These are phyloP conservation scores for Cucurbita ficifolia DNA, from an alignment of 306 rosid genomes.

Conservation along the genomic window DNA sequence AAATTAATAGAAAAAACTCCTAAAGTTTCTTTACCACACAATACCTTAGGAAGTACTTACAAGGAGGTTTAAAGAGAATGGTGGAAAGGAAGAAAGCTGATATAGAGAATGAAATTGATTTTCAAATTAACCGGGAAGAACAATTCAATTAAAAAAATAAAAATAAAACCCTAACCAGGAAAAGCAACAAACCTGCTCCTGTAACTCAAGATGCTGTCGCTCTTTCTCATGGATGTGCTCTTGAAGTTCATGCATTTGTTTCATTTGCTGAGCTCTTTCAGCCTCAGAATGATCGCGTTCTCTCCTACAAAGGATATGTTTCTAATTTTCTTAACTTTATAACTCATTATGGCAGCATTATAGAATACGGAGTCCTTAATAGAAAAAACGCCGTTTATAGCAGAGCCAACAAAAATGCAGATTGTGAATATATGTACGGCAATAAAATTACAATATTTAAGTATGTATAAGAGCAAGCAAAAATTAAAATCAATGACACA, in stretches of 20 bases:
- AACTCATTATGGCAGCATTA: neutral
- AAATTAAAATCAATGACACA: neutral
- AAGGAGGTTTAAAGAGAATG: neutral
- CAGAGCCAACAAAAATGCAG: neutral
- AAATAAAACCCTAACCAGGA: neutral
- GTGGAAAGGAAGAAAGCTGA: neutral
- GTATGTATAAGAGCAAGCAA: neutral
- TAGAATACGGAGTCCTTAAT: neutral
- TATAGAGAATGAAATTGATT: neutral
- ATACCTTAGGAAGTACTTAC: neutral
- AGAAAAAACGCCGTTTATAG: neutral
- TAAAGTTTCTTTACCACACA: neutral
- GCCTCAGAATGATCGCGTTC: conserved; percentile 93
- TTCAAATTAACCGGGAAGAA: neutral
- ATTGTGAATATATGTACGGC: neutral
- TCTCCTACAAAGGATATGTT: conserved; percentile 43
- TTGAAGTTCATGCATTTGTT: conserved; percentile 81
- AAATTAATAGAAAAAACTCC: neutral
- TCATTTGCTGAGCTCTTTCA: conserved; percentile 83
- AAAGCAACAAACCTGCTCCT: conserved; percentile 52
- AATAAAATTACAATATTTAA: neutral
- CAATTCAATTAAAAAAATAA: no score
- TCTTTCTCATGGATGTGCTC: conserved; percentile 92
- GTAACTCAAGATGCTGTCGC: conserved; percentile 78
- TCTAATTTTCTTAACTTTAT: neutral